Base-by-base conservation (phyloP, 345 rosid genomes). In the Melaleuca quinquenervia region DNA sequence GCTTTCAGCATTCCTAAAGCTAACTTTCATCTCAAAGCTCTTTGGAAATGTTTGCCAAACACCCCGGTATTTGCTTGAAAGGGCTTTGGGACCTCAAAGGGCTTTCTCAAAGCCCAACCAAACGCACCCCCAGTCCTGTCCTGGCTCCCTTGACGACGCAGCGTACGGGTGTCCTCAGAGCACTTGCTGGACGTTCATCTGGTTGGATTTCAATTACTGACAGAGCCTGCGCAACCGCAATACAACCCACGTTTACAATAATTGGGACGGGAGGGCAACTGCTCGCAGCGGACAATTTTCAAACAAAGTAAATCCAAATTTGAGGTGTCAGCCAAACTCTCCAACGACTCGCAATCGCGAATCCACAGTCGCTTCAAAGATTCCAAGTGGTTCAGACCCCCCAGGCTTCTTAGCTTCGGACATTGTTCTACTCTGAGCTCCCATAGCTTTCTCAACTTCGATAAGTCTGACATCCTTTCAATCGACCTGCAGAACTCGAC, bases 231-330 rank as follows among this genome's bases (percentile, higher is more conserved):
- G n/a, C n/a, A n/a, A n/a, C n/a, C n/a, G n/a, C n/a, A n/a, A n/a
- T n/a, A n/a, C n/a, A n/a, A n/a, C n/a, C n/a, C n/a, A n/a, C 29
- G 7, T 56, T 56, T 56, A 55, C 62, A 55, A 24, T 24, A 55
- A 24, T 5, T 55, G 27, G 1, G 1, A 26, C 6, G 0, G 14
- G 5, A 0, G 6, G 62, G 29, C 27, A 56, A 56, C 14, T 0
- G 62, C 29, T 24, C 24, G 62, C 62, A 56, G 4, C 14, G 6
- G 14, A 56, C 62, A 24, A 56, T 56, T 5, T 9, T 0, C 14
- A 2, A 26, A 56, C 62, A 58, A n/a, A n/a, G 2, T 27, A 60
- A 60, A 60, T 60, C 3, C 74, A 27, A 60, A 6, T 60, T n/a
- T 15, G 36, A 60, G 36, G 74, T 60, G 74, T 60, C 74, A 1